These are phyloP conservation scores for Glycyrrhiza uralensis DNA, from an alignment of 306 rosid genomes.

Conservation along the genomic window DNA sequence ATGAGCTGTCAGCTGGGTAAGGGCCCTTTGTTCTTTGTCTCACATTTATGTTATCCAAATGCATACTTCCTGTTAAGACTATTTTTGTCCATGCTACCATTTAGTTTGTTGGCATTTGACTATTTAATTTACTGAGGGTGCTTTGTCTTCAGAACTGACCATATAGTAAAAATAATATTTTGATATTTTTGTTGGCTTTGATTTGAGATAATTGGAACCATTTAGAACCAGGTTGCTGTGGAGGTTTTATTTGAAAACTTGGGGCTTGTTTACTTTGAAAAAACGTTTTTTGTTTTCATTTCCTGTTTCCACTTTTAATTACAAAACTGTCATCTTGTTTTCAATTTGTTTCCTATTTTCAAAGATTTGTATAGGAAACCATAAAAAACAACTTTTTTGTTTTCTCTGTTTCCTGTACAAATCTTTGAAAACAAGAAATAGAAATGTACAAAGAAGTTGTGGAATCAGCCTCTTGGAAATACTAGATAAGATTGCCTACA, in stretches of 20 bases:
- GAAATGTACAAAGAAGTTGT: too few relatives aligned
- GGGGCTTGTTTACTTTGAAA: too few relatives aligned
- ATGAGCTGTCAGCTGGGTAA: conserved; percentile 94
- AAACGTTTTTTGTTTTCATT: too few relatives aligned
- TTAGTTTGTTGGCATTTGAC: conserved; percentile 19
- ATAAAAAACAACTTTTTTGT: too few relatives aligned
- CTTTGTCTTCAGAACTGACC: neutral
- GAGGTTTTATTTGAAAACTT: conserved; percentile 15
- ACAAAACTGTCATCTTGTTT: too few relatives aligned
- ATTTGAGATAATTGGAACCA: conserved; percentile 13
- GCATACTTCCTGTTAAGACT: conserved; percentile 3
- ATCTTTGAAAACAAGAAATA: too few relatives aligned
- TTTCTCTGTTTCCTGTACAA: too few relatives aligned
- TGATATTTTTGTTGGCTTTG: conserved; percentile 14
- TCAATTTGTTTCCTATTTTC: too few relatives aligned
- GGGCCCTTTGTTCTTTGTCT: neutral
- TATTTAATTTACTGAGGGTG: conserved; percentile 13
- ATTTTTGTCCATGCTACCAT: neutral
- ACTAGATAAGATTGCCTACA: too few relatives aligned
- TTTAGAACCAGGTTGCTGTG: conserved; percentile 8
- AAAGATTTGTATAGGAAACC: too few relatives aligned
- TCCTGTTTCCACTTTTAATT: too few relatives aligned
- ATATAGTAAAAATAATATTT: neutral
- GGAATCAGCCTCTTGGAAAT: too few relatives aligned
- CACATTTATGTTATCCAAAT: conserved; percentile 12